Percentiles rank a stretch among this genome's conserved stretches.
These are phyloP conservation scores for Penicillium freii DNA, from an alignment of 2,329 filamentous ascomycete genomes.

Conservation along the genomic window DNA sequence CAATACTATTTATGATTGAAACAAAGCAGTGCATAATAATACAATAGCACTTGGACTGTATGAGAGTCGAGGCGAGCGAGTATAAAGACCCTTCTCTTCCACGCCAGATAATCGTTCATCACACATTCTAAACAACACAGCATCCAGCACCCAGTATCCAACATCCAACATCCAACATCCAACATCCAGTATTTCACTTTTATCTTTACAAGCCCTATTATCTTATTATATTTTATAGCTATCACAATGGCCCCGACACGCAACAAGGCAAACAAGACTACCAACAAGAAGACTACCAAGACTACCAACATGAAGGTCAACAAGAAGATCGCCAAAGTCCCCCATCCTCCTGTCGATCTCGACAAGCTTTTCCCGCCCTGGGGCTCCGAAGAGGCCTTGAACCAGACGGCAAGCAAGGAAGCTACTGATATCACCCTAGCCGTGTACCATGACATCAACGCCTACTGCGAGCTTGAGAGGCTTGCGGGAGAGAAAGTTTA, in stretches of 20 bases:
- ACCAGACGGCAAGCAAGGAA: background rate
- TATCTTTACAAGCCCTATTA: background rate
- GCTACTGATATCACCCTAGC: background rate
- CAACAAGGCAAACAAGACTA: background rate
- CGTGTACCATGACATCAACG: slow-evolving; percentile 5
- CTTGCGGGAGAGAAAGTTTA: background rate
- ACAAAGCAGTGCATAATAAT: background rate
- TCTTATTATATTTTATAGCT: background rate
- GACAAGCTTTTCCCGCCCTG: background rate
- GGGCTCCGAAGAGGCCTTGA: background rate
- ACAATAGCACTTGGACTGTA: background rate
- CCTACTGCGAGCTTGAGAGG: background rate
- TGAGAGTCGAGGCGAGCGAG: too few species aligned
- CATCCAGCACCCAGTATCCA: background rate
- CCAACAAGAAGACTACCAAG: background rate
- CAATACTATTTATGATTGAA: background rate
- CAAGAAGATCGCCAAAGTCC: background rate
- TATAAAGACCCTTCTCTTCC: background rate
- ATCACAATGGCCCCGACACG: background rate
- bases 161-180: too few species aligned
- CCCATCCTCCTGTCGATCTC: background rate
- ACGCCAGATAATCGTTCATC: background rate
- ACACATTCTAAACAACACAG: background rate
- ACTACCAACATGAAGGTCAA: background rate
- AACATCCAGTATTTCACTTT: background rate